phyloP scores from a whole-genome alignment of 2,329 filamentous ascomycete genomes.

The Fusarium subtropicale region DNA sequence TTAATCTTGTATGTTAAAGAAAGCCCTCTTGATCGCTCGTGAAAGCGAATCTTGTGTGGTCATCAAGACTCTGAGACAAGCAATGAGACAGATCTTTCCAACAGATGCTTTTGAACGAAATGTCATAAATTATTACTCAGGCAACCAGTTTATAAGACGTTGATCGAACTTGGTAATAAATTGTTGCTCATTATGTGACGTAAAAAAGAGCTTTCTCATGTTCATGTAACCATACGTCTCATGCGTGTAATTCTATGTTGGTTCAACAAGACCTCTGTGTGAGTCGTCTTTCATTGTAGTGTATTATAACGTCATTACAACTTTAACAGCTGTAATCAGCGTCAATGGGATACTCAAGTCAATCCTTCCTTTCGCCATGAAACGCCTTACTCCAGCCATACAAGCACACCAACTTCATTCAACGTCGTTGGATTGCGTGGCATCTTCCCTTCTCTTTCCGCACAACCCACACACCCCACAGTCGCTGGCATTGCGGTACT shows the following conservation, averaged over 20 bases:
- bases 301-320: not conserved
- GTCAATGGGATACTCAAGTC: not conserved
- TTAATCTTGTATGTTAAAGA: constrained; percentile 10
- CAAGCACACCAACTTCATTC: constrained; percentile 5
- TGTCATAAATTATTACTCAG: not conserved
- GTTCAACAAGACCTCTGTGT: not conserved
- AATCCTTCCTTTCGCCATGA: not conserved
- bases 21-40: constrained; percentile 8
- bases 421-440: not conserved
- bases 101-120: not conserved
- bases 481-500: constrained; percentile 77
- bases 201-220: not conserved
- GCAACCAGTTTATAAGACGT: not conserved
- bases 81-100: constrained; percentile 35
- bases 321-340: not conserved
- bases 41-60: constrained; percentile 25
- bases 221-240: not conserved
- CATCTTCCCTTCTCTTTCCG: constrained; percentile 57
- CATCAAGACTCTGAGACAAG: constrained; percentile 25
- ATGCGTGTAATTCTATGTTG: not conserved
- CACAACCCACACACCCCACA: constrained; percentile 78
- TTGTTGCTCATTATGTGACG: not conserved
- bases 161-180: not conserved
- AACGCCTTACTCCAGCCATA: not conserved
- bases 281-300: not conserved